Conservation (phyloP, 768 basidiomycete genomes). For the Hydnum rufescens region DNA sequence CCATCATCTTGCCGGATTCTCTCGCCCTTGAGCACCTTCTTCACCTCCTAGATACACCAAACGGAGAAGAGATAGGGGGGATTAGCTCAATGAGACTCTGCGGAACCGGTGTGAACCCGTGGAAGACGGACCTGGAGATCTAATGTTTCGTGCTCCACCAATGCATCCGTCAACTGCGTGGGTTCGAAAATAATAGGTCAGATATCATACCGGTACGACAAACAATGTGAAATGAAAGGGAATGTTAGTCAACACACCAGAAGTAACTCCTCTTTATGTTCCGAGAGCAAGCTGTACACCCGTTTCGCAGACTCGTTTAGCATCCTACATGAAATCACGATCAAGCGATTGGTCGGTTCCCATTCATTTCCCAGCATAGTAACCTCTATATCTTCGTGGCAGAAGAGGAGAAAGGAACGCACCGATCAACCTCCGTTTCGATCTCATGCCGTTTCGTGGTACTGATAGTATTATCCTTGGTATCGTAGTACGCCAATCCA, state of each 20-base stretch:
- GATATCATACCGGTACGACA: slow-evolving; percentile 4
- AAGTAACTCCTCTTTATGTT: slow-evolving; percentile 56
- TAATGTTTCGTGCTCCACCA: slow-evolving; percentile 91
- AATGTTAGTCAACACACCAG: slow-evolving; percentile 28
- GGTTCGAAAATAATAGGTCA: slow-evolving; percentile 1
- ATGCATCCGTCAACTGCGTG: slow-evolving; percentile 72
- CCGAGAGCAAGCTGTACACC: slow-evolving; percentile 40
- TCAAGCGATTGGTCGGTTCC: neutral
- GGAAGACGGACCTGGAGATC: slow-evolving; percentile 28
- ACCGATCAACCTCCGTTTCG: slow-evolving; percentile 52
- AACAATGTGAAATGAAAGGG: too few species aligned
- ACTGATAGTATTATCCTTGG: slow-evolving; percentile 50
- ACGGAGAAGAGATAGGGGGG: neutral
- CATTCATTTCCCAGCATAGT: slow-evolving; percentile 4
- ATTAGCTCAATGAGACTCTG: too few species aligned
- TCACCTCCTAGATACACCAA: slow-evolving; percentile 35
- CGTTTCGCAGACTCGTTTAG: slow-evolving; percentile 53
- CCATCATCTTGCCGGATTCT: slow-evolving; percentile 31
- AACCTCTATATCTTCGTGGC: neutral
- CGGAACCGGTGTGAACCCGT: neutral
- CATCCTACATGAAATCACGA: slow-evolving; percentile 21
- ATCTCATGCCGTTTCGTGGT: slow-evolving; percentile 64
- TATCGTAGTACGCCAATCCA: slow-evolving; percentile 67
- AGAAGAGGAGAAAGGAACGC: neutral
- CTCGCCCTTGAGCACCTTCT: slow-evolving; percentile 68